These are phyloP conservation scores for Populus tremula DNA, from an alignment of 345 rosid species.

Conservation along the genomic window DNA sequence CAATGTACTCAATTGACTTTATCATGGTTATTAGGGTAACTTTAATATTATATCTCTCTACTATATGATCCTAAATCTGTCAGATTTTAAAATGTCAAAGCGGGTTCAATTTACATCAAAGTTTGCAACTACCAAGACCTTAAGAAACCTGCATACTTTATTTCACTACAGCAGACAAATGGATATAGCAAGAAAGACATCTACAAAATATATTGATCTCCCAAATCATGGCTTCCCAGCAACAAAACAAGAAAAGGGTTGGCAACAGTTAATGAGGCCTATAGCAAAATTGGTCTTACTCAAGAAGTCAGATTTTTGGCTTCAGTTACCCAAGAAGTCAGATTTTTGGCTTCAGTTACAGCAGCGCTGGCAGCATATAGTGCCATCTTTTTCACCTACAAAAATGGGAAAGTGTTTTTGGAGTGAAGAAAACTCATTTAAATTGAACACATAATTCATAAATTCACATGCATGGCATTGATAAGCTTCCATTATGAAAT, in stretches of 20 bases:
- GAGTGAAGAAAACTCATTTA: constrained; percentile 10
- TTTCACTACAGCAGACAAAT: constrained; percentile 1
- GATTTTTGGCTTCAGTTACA: constrained; percentile 33
- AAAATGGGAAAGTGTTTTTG: not conserved
- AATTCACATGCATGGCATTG: not conserved
- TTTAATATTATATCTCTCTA: not conserved
- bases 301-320: constrained; percentile 24
- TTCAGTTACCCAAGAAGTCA: constrained; percentile 29
- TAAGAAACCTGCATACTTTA: not conserved
- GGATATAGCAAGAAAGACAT: not conserved
- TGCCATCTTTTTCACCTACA: constrained; percentile 54
- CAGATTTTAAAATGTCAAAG: not conserved
- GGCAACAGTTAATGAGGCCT: not conserved
- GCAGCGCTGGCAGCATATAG: constrained; percentile 42
- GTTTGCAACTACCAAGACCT: not conserved
- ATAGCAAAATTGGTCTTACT: constrained; percentile 27
- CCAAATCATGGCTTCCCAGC: not conserved
- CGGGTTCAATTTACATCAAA: not conserved
- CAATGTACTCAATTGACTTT: not conserved
- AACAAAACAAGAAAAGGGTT: not conserved
- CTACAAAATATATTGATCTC: not conserved
- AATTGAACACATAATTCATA: not conserved
- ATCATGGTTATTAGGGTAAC: not conserved
- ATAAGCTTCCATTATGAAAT: not conserved
- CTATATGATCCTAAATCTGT: not conserved